Conservation (phyloP, 202 grass and related monocot species). For the Zizania palustris region DNA sequence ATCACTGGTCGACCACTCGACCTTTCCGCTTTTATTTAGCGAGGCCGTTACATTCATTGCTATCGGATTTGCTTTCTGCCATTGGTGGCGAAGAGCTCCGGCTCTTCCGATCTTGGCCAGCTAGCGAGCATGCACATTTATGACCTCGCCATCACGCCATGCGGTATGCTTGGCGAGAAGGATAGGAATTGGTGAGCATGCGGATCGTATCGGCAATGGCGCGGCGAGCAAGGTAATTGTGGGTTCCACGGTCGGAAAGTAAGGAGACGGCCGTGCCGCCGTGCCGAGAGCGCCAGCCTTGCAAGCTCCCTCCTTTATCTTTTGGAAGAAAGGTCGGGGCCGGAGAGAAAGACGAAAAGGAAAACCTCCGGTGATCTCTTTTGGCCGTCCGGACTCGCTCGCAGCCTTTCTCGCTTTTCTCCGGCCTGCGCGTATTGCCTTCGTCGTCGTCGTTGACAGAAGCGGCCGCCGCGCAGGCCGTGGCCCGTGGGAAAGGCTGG, state of each 20-base stretch:
- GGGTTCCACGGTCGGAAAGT: background rate
- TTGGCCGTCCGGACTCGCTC: background rate
- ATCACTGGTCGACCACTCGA: slow-evolving; percentile 9
- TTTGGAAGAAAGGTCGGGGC: slow-evolving; percentile 29
- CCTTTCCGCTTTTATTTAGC: slow-evolving; percentile 40
- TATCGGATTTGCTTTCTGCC: background rate
- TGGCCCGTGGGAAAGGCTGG: slow-evolving; percentile 5
- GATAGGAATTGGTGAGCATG: background rate
- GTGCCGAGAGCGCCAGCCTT: slow-evolving; percentile 23
- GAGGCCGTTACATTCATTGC: slow-evolving; percentile 9
- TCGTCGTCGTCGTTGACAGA: background rate
- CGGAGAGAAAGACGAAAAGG: slow-evolving; percentile 8
- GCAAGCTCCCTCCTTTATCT: slow-evolving; percentile 10
- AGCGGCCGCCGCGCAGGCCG: background rate
- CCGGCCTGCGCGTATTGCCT: background rate
- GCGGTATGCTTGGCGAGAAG: background rate
- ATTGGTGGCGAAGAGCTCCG: background rate
- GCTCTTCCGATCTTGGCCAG: background rate
- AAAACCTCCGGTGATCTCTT: background rate
- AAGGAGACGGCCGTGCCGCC: slow-evolving; percentile 10
- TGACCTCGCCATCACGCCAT: background rate
- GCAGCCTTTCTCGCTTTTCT: slow-evolving; percentile 5
- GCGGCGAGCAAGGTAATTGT: slow-evolving; percentile 25
- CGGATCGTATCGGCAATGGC: background rate
- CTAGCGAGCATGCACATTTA: slow-evolving; percentile 5